A percentile compares a stretch with the other conserved stretches of the same genome.
These are phyloP conservation scores for Schizophyllum commune DNA, from an alignment of 1,284 basidiomycete genomes.

Conservation along the genomic window DNA sequence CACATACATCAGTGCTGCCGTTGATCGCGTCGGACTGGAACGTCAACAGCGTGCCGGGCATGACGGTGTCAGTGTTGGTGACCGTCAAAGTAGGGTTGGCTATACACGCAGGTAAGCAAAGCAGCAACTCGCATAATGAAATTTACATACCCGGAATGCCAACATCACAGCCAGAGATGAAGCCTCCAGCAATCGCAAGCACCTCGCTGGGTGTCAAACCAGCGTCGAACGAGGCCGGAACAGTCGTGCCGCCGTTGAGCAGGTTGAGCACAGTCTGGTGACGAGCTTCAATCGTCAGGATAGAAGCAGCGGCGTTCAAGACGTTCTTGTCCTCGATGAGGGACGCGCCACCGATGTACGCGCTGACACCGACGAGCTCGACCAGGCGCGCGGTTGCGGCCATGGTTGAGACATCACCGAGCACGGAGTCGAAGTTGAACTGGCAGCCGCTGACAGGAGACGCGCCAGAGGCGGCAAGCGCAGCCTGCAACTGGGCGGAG, in stretches of 20 bases:
- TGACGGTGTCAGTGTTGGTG: conserved; percentile 52
- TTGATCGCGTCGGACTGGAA: conserved; percentile 49
- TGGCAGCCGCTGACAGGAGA: conserved; percentile 45
- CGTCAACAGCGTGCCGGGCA: conserved; percentile 49
- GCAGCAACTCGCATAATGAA: no score
- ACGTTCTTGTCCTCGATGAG: conserved; percentile 58
- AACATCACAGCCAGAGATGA: conserved; percentile 67
- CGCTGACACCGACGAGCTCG: conserved; percentile 74
- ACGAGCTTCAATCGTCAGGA: conserved; percentile 76
- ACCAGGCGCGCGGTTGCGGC: conserved; percentile 66
- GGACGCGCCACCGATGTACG: conserved; percentile 73
- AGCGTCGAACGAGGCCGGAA: conserved; percentile 68
- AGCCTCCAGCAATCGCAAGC: conserved; percentile 63
- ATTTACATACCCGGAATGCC: conserved; percentile 51
- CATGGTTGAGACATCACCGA: conserved; percentile 69
- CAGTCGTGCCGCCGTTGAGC: conserved; percentile 49
- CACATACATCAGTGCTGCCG: conserved; percentile 36
- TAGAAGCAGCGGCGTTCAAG: conserved; percentile 65
- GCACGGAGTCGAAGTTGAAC: conserved; percentile 61
- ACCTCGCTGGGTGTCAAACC: conserved; percentile 62
- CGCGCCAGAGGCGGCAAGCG: conserved; percentile 47
- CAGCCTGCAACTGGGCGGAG: conserved; percentile 43
- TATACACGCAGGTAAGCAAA: conserved; percentile 15
- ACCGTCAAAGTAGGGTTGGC: conserved; percentile 57
- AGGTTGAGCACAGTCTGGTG: conserved; percentile 76